Base-by-base conservation (phyloP, 768 basidiomycete species). In the Russula earlei region DNA sequence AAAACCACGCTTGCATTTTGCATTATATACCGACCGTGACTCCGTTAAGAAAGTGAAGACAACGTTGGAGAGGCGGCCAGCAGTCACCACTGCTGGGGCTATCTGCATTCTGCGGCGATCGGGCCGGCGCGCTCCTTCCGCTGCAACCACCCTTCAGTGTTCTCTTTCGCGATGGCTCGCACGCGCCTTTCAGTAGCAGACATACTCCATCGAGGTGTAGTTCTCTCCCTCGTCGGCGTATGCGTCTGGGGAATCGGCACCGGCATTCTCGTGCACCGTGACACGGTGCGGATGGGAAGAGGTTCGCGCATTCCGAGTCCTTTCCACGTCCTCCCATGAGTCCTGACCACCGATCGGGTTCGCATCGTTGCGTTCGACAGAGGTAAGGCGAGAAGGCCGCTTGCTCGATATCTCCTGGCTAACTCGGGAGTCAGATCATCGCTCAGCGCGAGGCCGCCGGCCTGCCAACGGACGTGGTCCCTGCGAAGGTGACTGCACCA, bases 201-300 rank as follows among this genome's bases (percentile, higher is more conserved):
- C 25, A 11, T 58, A 40, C 52, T 58, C 27, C 57, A 58, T 45
- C 40, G 57, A 44, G 57, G 57, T 4, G 57, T 58, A 24, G 52
- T 58, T 27, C 52, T 58, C 36, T 54, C 52, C 8, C 22, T 58
- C 20, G 4, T 58, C 15, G 57, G 57, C 3, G 57, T 58, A 19
- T 58, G 57, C 10, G 17, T 58, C 33, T 58, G 57, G 57, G 57
- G 57, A 14, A 49, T 54, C 2, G 41, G 46, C 7, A 54, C 56
- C 1, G 56, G 56, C 14, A 19, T 58, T 24, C 12, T 58, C 12
- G 52, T 58, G 19, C 47, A 58, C 34, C 56, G 56, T 14, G 52
- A 58, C 27, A 58, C 56, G 6, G n/a, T 58, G 31, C 52, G 56
- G 20, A 44, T 54, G 52, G 56, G 56, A 43, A 58, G 52, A 58